phyloP scores from a whole-genome alignment of 176 grass and related monocot genomes.

The Aegilops longissima region DNA sequence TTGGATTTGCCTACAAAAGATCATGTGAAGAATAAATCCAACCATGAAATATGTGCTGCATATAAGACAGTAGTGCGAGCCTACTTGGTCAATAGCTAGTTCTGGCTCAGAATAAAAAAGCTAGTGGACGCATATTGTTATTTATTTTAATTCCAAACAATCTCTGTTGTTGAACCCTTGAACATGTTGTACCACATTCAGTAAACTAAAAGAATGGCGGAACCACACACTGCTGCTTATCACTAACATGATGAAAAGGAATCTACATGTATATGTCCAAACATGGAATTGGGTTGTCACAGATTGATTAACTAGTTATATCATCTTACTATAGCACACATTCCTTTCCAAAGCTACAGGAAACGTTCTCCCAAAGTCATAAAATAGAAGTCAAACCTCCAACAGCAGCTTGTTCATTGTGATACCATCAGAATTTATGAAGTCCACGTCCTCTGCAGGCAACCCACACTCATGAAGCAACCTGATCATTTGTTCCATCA shows the following conservation, averaged over 20 bases:
- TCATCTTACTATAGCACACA: conserved; percentile 12
- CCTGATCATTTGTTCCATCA: conserved; percentile 97
- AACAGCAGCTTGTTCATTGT: conserved; percentile 90
- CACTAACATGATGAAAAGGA: neutral
- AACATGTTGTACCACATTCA: neutral
- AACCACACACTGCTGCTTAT: conserved; percentile 5
- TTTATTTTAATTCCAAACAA: neutral
- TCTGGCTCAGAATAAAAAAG: neutral
- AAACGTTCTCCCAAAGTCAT: neutral
- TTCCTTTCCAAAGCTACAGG: neutral
- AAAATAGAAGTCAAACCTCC: conserved; percentile 51
- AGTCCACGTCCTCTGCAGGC: conserved; percentile 80
- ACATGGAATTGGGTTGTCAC: neutral
- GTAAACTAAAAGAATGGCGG: neutral
- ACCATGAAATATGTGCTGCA: neutral
- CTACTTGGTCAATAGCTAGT: neutral
- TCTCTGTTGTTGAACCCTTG: neutral
- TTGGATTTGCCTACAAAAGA: conserved; percentile 73
- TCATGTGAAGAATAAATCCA: conserved; percentile 11
- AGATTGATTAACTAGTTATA: neutral
- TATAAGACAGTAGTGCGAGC: neutral
- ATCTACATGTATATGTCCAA: neutral
- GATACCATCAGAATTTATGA: conserved; percentile 94
- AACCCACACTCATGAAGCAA: conserved; percentile 89
- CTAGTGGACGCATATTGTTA: neutral